Base-by-base conservation (phyloP, 305 asterid genomes). In the Caryopteris hybrid region DNA sequence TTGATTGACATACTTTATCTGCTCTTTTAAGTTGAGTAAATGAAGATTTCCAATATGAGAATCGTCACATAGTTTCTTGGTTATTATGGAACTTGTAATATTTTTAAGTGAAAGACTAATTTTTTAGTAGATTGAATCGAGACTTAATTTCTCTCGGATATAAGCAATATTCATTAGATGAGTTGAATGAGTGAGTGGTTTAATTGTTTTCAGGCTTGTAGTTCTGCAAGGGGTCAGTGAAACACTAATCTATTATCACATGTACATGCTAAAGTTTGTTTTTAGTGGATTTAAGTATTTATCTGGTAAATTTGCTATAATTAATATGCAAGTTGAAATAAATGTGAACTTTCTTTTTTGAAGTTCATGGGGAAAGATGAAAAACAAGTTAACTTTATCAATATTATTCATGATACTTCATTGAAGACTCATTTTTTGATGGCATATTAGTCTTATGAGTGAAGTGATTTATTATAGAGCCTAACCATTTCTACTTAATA, bases 221-320 rank as follows among this genome's bases (percentile, higher is more conserved):
- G 27, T 62, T 74, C 61, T 20, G 61, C 18, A 52, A 21, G 53
- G 66, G 58, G 18, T 66, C 20, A 17, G 31, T 36, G 53, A 10
- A 22, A 23, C 27, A 51, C 27, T 50, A 57, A 36, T 72, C 66
- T 75, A 48, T 56, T 76, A 58, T 46, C 50, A 42, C 47, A 29
- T 42, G 54, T 61, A 39, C 51, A 16, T 57, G 56, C 65, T 14
- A 66, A 43, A 25, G 74, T 76, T 68, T 75, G 53, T 75, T 54
- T 53, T n/a, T 39, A 29, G 64, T 56, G 61, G 47, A 10, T 39
- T 66, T 67, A 53, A 42, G 41, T 52, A 20, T 46, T 41, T 17
- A 31, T 52, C 16, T 41, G 20, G 55, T 57, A 13, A 14, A 18
- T 31, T 18, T 69, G 61, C 50, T 57, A 21, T 41, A 14, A 22